Conservation (phyloP, 148 eudicot species). For the Polygonum maritimum region DNA sequence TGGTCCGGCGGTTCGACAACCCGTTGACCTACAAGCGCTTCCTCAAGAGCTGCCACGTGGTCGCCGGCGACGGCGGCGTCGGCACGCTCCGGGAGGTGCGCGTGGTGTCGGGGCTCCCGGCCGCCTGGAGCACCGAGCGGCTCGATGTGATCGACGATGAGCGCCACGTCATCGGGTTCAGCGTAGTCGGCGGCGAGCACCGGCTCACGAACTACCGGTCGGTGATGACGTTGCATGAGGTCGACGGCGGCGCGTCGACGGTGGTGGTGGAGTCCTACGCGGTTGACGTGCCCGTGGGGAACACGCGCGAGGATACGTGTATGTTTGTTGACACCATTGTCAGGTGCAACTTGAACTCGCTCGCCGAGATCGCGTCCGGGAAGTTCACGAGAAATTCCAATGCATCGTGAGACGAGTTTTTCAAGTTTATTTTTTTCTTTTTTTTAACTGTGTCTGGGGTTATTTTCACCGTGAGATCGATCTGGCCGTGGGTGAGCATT, state of each 20-base stretch:
- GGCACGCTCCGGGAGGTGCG: slow-evolving; percentile 65
- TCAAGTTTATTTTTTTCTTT: not conserved
- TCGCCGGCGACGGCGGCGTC: slow-evolving; percentile 48
- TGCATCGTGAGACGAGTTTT: not conserved
- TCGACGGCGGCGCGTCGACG: slow-evolving; percentile 29
- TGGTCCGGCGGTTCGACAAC: slow-evolving; percentile 64
- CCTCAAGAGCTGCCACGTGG: slow-evolving; percentile 53
- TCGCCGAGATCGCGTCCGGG: slow-evolving; percentile 55
- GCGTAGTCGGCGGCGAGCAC: slow-evolving; percentile 74
- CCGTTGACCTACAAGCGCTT: slow-evolving; percentile 78
- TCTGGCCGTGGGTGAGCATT: not conserved
- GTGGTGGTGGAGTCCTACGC: slow-evolving; percentile 79
- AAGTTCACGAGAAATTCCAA: slow-evolving; percentile 17
- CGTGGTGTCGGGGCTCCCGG: slow-evolving; percentile 81
- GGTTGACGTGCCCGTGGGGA: slow-evolving; percentile 72
- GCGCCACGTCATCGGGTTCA: slow-evolving; percentile 50
- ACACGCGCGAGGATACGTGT: slow-evolving; percentile 70
- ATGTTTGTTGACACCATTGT: slow-evolving; percentile 70
- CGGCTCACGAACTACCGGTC: slow-evolving; percentile 68
- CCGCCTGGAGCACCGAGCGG: slow-evolving; percentile 63
- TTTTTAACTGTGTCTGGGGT: not conserved
- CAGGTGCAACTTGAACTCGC: slow-evolving; percentile 53
- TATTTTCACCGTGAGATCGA: not conserved
- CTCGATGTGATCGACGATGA: slow-evolving; percentile 77
- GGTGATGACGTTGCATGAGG: slow-evolving; percentile 56